Base-by-base conservation (phyloP, 169 alveolate genomes). In the Plasmodium cynomolgi region DNA sequence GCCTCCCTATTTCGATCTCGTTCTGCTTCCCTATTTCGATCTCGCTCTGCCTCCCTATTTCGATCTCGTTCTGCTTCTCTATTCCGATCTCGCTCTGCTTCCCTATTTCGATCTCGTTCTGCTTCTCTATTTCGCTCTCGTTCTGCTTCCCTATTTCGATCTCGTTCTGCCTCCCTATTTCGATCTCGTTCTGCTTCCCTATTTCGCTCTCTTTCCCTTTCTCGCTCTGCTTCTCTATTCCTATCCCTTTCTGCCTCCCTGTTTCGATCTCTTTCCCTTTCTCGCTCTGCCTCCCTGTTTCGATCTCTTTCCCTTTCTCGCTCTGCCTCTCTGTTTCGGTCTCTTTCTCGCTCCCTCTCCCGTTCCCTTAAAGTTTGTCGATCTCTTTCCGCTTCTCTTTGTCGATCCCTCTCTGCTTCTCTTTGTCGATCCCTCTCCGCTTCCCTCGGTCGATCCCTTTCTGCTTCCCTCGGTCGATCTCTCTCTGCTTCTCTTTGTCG, bases 141-240 rank as follows among this genome's bases (percentile, higher is more conserved):
- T 11, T 84, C 84, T 74, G 20, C 20, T 1, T 74, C 77, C 37
- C 62, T 15, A 1, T 85, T 75, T 75, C 75, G 15, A 3, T 31
- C 29, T 37, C 73, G 2, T 13, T 84, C 84, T 41, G 74, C 15
- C 20, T 44, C 73, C 47, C 20, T 84, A 4, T 84, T 26, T 71
- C 92, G 39, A 23, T 73, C 84, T 15, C 72, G 7, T 1, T 74
- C 93, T 11, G 75, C 20, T 1, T 74, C 73, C 20, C 84, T 84
- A 0, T 73, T n/a, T 26, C 84, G 77, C 8, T 84, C 77, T 47
- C 93, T 56, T 5, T 31, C 72, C 34, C 39, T n/a, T 23, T 84
- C 92, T 71, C 92, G 31, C 1, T 84, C 84, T n/a, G 39, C 58
- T 3, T 84, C 93, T 41, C 74, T 84, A 9, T 26, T 20, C 2